Base-by-base conservation (phyloP, 2,329 filamentous ascomycete species). In the Apiospora marii region DNA sequence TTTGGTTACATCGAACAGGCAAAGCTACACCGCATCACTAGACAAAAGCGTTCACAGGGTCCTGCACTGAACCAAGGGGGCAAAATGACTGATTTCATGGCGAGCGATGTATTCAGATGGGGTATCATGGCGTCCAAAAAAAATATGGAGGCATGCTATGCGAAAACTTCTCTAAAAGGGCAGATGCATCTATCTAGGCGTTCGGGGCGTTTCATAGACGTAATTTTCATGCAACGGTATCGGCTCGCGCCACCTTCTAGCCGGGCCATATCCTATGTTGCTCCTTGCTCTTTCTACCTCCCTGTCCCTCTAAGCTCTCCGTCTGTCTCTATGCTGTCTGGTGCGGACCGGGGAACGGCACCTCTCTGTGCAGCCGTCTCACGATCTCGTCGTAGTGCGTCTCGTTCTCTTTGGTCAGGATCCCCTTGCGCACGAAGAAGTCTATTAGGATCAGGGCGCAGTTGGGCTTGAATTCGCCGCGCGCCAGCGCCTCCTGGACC, bases 391-490 rank as follows among this genome's bases (percentile, higher is more conserved):
- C 86, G 79, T 92, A 95, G 78, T 96, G 85, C 69, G 89, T 88
- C 84, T 98, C 95, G 79, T 95, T 94, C 77, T 93, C 93, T 61
- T 85, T 82, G 12, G 92, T 97, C 79, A 98, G 80, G 74, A 98
- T 90, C 0, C 94, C 93, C 82, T 95, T 94, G 70, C 96, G 89
- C 76, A 97, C 87, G 80, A 99, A 93, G 84, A 98, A 99, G 81
- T 98, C 95, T 67, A 98, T 83, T 80, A 96, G 84, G 68, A 97
- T 90, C 72, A 96, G 81, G 19, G 93, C 92, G 82, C 95, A 98
- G 81, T 98, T 98, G 2, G 95, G 93, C 86, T 99, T 99, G 86
- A 96, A 99, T 77, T 92, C 89, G 19, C 93, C 94, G 70, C 86
- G 85, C 22, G 87, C 88, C 79, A 99, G 84, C 64, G 92, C 91